These are phyloP conservation scores for Tricholoma saponaceum DNA, from an alignment of 768 basidiomycete genomes.

Conservation along the genomic window DNA sequence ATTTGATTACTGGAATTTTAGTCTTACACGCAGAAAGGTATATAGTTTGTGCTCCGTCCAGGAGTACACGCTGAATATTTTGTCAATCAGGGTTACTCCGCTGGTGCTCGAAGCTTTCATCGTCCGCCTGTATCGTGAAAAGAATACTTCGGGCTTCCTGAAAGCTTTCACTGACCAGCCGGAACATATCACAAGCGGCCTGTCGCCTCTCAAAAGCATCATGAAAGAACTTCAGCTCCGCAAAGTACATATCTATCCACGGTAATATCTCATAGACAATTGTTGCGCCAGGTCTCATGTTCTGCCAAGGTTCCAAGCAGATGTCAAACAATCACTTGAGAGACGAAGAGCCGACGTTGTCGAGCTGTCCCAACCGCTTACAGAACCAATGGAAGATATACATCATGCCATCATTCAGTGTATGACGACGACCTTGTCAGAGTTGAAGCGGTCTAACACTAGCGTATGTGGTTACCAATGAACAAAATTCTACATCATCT, in stretches of 20 bases:
- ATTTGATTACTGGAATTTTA: slow-evolving; percentile 85
- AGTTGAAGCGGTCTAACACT: slow-evolving; percentile 85
- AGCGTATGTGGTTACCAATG: slow-evolving; percentile 37
- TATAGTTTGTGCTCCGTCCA: slow-evolving; percentile 11
- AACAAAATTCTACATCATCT: not conserved
- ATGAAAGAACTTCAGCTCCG: slow-evolving; percentile 91
- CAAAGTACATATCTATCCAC: slow-evolving; percentile 87
- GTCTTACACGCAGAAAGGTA: slow-evolving; percentile 91
- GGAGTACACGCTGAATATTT: not conserved
- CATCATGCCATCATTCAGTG: slow-evolving; percentile 92
- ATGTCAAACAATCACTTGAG: slow-evolving; percentile 78
- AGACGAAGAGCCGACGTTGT: slow-evolving; percentile 86
- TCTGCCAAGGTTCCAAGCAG: slow-evolving; percentile 75
- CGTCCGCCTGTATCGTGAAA: slow-evolving; percentile 83
- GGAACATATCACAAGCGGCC: slow-evolving; percentile 87
- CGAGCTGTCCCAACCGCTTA: slow-evolving; percentile 84
- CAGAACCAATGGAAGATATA: slow-evolving; percentile 85
- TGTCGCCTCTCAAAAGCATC: slow-evolving; percentile 88
- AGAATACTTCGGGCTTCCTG: slow-evolving; percentile 86
- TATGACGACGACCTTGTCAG: slow-evolving; percentile 85
- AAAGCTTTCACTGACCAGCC: slow-evolving; percentile 98
- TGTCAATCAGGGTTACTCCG: slow-evolving; percentile 63
- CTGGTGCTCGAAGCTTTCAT: slow-evolving; percentile 90
- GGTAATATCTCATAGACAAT: slow-evolving; percentile 40
- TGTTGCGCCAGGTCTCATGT: not conserved